Evolutionary conservation across 176 grass and related monocot species (phyloP).

Genomic region (Miscanthus lutarioriparius): DNA sequence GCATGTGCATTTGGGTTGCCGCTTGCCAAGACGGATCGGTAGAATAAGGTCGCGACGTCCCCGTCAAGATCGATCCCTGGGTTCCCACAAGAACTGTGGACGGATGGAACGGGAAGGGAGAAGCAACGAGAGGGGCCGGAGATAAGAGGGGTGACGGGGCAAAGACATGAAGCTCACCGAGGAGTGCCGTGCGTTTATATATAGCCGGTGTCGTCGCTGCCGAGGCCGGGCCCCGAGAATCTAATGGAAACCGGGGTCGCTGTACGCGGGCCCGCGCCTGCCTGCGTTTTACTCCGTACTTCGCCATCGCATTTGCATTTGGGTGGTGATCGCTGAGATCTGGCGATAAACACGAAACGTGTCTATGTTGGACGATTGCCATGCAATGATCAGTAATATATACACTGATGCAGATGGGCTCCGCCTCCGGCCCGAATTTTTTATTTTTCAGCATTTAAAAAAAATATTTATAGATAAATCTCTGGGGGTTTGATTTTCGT

Average conservation of each 20-base stretch:
- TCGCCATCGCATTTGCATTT: slow-evolving; percentile 16
- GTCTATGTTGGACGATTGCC: neutral
- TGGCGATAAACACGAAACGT: neutral
- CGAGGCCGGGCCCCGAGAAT: slow-evolving; percentile 31
- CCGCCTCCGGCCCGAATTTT: neutral
- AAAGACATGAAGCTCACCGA: neutral
- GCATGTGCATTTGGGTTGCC: slow-evolving; percentile 11
- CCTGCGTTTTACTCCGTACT: neutral
- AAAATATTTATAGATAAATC: no score
- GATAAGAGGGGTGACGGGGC: neutral
- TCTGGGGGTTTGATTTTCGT: no score
- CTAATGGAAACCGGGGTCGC: slow-evolving; percentile 35
- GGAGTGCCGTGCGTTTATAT: neutral
- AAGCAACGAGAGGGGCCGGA: neutral
- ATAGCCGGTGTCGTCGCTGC: slow-evolving; percentile 14
- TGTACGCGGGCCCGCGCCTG: slow-evolving; percentile 18
- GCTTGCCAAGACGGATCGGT: slow-evolving; percentile 1
- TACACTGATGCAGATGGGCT: neutral
- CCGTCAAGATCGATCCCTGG: slow-evolving; percentile 41
- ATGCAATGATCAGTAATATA: slow-evolving; percentile 1
- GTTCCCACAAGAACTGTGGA: slow-evolving; percentile 50
- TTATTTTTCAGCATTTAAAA: no score
- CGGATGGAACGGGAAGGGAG: slow-evolving; percentile 26
- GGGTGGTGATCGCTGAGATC: neutral
- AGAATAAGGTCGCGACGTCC: slow-evolving; percentile 14